Evolutionary conservation across 768 basidiomycete species (phyloP), one percentile per base, ranked within the genome.

Genomic region (Auricularia sp.): DNA sequence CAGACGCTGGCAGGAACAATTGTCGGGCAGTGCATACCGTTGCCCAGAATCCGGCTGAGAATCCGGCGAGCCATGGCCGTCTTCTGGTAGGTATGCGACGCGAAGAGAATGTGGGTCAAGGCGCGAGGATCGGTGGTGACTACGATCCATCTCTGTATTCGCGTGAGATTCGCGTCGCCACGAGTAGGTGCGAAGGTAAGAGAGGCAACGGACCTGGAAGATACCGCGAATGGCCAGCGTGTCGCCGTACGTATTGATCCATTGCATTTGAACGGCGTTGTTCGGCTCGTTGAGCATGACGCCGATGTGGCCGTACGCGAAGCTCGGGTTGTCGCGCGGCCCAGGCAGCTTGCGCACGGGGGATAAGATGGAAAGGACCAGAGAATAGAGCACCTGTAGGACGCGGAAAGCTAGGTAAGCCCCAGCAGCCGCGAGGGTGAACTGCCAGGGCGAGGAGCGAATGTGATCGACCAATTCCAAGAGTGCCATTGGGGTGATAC

Each of bases 91-190:
- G 77, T 74, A 36, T 80, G 72, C 34, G 75, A 75, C 64, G 88
- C 84, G 66, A 80, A 78, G 14, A 92, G 75, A 62, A 93, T 77
- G 68, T 91, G 84, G 54, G 81, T 79, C 42, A 92, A 45, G 0
- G 88, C 89, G 34, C 82, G 82, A 0, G 82, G 75, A 69, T 91
- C 90, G 62, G 78, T 71, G 0, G 86, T 88, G 70, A 79, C 80
- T 10, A 90, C 72, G 5, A 18, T 73, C 64, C 5, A 65, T 54
- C 77, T 80, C 56, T 59, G 56, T 18, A 3, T 2, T 29, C 29
- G 29, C 29, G 29, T 29, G 29, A 29, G 29, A 29, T 29, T 29
- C 29, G 29, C 29, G 29, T 29, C 29, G 29, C 29, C 29, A 29
- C 29, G 29, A 2, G 29, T 29, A 29, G 29, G 29, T 29, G 29